Conservation (phyloP, 140 eudicot genomes). For the Stevia rebaudiana region DNA sequence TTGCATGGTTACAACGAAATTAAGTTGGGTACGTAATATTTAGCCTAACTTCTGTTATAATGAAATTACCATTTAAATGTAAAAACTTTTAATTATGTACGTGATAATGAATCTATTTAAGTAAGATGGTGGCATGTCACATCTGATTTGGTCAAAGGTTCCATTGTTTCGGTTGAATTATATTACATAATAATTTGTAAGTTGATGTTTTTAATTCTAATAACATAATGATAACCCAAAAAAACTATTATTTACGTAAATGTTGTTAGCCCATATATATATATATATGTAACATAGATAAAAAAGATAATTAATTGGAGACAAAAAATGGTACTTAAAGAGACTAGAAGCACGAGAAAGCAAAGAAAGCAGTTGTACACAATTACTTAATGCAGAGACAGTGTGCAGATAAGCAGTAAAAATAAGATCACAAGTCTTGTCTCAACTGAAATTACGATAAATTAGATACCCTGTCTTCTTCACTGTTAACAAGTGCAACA, state of each 20-base stretch:
- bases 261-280: neutral
- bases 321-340: neutral
- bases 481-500: conserved; percentile 20
- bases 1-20: neutral
- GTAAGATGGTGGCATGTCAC: neutral
- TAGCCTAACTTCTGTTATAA: too few species aligned
- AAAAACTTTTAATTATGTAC: too few species aligned
- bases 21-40: neutral
- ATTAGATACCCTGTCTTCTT: conserved; percentile 22
- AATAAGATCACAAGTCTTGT: conserved; percentile 32
- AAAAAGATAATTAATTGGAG: neutral
- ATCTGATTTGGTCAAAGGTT: neutral
- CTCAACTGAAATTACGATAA: conserved; percentile 22
- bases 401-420: conserved; percentile 8
- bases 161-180: neutral
- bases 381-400: conserved; percentile 12
- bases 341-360: neutral
- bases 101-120: neutral
- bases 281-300: too few species aligned
- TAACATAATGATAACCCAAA: neutral
- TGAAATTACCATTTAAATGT: neutral
- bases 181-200: neutral
- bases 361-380: neutral
- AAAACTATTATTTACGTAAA: neutral
- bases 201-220: neutral